These are phyloP conservation scores for Rubia tinctorum DNA, from an alignment of 305 asterid species.

Conservation along the genomic window DNA sequence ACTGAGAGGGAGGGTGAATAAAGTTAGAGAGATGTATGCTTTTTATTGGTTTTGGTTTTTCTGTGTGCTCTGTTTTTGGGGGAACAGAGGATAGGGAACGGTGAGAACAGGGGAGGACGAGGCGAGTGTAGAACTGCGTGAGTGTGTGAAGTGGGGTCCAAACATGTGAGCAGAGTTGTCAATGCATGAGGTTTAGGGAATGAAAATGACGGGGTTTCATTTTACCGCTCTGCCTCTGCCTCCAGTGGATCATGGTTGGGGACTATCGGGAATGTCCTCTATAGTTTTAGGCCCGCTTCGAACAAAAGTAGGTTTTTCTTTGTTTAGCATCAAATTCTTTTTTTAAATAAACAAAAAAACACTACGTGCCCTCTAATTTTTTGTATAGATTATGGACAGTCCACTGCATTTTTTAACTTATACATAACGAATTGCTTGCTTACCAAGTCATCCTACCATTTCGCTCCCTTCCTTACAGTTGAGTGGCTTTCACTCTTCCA, in stretches of 20 bases:
- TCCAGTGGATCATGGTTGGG: not conserved
- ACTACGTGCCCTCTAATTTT: too few species aligned
- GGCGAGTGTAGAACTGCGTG: constrained; percentile 12
- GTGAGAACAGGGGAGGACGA: constrained; percentile 20
- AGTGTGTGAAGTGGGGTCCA: constrained; percentile 10
- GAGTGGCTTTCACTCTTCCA: too few species aligned
- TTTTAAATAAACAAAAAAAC: too few species aligned
- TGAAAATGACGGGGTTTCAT: constrained; percentile 17
- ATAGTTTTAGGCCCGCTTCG: too few species aligned
- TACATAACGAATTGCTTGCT: too few species aligned
- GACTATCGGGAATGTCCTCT: not conserved
- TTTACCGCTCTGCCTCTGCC: not conserved
- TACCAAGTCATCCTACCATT: too few species aligned
- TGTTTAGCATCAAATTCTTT: too few species aligned
- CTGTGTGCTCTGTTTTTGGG: constrained; percentile 38
- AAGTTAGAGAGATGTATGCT: not conserved
- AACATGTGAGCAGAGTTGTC: constrained; percentile 16
- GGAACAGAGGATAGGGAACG: constrained; percentile 50
- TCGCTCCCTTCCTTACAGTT: too few species aligned
- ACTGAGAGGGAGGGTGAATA: not conserved
- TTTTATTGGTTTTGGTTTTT: constrained; percentile 16
- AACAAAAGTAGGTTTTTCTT: too few species aligned
- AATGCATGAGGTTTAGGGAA: constrained; percentile 6
- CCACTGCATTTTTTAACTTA: too few species aligned
- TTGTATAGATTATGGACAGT: too few species aligned